A percentile compares a stretch with the other conserved stretches of the same genome.
phyloP scores from a whole-genome alignment of 2,329 filamentous ascomycete genomes.

The Trichoderma simmonsii region DNA sequence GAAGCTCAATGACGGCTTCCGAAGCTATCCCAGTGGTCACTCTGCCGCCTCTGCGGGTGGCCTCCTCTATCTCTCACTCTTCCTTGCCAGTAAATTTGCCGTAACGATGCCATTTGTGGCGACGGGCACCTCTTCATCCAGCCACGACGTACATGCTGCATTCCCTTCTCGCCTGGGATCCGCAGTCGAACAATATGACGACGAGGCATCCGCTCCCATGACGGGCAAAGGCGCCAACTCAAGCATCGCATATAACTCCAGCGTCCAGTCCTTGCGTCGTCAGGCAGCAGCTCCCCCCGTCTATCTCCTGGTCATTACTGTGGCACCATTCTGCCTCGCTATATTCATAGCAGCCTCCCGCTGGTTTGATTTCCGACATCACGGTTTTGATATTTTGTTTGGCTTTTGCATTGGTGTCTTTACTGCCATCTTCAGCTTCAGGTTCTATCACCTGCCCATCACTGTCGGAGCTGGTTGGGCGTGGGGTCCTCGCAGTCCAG shows the following conservation, averaged over 20 bases:
- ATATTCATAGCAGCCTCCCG: constrained; percentile 82
- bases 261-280: constrained; percentile 48
- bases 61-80: constrained; percentile 80
- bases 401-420: constrained; percentile 76
- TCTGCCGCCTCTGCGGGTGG: constrained; percentile 71
- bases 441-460: constrained; percentile 82
- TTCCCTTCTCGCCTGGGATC: constrained; percentile 66
- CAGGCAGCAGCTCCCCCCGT: constrained; percentile 79
- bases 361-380: constrained; percentile 85
- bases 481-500: constrained; percentile 73
- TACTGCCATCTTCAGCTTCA: constrained; percentile 71
- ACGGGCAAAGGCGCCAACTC: constrained; percentile 26
- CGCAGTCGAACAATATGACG: constrained; percentile 36
- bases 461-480: constrained; percentile 75
- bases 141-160: constrained; percentile 56
- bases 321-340: constrained; percentile 70
- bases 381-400: constrained; percentile 87
- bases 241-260: constrained; percentile 30
- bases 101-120: constrained; percentile 69
- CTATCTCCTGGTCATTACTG: constrained; percentile 67
- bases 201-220: constrained; percentile 27
- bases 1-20: constrained; percentile 75
- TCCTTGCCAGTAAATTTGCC: constrained; percentile 78
- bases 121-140: constrained; percentile 43
- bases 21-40: constrained; percentile 63